Percentiles rank a stretch among this genome's conserved stretches.
Conservation (phyloP, 2,329 filamentous ascomycete genomes). For the Salinomyces thailandicus region DNA sequence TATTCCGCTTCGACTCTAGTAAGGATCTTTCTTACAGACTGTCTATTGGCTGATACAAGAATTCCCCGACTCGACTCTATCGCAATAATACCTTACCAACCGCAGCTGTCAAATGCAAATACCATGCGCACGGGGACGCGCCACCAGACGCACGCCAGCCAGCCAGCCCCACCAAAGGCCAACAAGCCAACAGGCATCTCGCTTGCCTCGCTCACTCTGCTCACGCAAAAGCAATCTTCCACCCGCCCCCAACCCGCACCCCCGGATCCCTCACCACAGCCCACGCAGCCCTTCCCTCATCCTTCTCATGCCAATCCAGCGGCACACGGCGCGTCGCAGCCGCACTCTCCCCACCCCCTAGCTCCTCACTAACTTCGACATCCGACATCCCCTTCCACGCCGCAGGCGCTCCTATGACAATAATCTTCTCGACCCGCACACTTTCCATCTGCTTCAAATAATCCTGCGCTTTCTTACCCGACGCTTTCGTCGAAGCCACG, state of each 20-base stretch:
- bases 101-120: not conserved
- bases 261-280: slow-evolving; percentile 54
- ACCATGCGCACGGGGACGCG: no score
- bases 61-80: no score
- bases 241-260: slow-evolving; percentile 51
- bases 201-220: no score
- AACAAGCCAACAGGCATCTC: no score
- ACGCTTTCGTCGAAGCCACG: slow-evolving; percentile 38
- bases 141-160: no score
- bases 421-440: slow-evolving; percentile 72
- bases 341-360: slow-evolving; percentile 32
- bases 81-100: no score
- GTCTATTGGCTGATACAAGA: no score
- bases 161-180: no score
- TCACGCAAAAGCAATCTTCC: slow-evolving; percentile 48
- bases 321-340: slow-evolving; percentile 36
- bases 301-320: slow-evolving; percentile 48
- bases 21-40: no score
- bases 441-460: slow-evolving; percentile 71
- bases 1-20: no score
- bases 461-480: slow-evolving; percentile 53
- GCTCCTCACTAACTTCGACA: slow-evolving; percentile 54
- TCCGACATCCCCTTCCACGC: slow-evolving; percentile 57
- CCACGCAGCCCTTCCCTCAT: slow-evolving; percentile 48
- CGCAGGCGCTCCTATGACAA: slow-evolving; percentile 69